Base-by-base conservation (phyloP, 805 yeast genomes). In the Saccharomyces kudriavzevii region DNA sequence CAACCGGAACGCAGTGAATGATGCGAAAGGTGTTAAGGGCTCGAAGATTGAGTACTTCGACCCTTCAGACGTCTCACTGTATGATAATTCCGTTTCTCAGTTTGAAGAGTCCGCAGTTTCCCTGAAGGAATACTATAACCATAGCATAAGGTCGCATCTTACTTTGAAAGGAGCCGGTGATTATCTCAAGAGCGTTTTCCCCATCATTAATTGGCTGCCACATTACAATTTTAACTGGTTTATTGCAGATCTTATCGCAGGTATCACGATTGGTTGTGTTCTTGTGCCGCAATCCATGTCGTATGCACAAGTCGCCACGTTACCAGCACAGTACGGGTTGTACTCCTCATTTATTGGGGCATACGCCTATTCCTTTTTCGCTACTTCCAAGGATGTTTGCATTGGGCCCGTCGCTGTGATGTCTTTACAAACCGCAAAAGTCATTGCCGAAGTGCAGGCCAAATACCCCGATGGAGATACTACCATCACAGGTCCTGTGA, bases 391-490 rank as follows among this genome's bases (percentile, higher is more conserved):
- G 70, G 97, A 91, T 76, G 96, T 91, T 40, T 86, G 95, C 56
- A 90, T 91, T 62, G 97, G 97, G 27, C 97, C 97, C 10, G 97
- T 91, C 40, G 97, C 97, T 11, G 97, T 91, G 54, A 90, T 91
- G 96, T 87, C 96, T 14, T 69, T 82, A 59, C 91, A 89, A 68
- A 89, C 88, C 35, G 84, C 91, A 49, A 87, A 85, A 67, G 89
- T 88, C 53, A 77, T 91, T 52, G 77, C 81, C 27, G 74, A 75
- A 49, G 94, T 90, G 10, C 80, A 80, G 56, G 73, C 60, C 11
- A 78, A 75, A 55, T 75, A 77, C 57, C 77, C 81, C 0, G 68
- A 53, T 49, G 59, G 56, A 8, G 67, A 70, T 35, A 55, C 70
- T 4, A 63, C 62, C 22, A 74, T 75, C 50, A 62, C 78, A 4